Conservation (phyloP, 2,329 filamentous ascomycete genomes). For the Laburnicola sp. region DNA sequence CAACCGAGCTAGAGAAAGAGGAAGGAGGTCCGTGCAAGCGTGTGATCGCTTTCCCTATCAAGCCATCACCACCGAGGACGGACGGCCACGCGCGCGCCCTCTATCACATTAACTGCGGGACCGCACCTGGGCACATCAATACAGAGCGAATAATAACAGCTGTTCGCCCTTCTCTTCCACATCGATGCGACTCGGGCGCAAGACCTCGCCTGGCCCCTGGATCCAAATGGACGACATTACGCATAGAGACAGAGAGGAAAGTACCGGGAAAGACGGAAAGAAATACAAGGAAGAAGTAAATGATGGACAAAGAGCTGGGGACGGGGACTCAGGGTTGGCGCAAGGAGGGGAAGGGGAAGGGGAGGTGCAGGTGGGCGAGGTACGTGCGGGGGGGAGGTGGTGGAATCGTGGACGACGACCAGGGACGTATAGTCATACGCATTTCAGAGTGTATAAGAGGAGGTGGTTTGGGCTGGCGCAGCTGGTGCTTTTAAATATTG, state of each 20-base stretch:
- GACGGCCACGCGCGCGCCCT: not conserved
- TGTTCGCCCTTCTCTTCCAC: not conserved
- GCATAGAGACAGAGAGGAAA: slow-evolving; percentile 15
- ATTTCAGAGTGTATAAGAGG: slow-evolving; percentile 70
- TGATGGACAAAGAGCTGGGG: no score
- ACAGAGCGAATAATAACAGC: no score
- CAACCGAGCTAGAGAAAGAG: slow-evolving; percentile 1
- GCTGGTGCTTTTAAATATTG: slow-evolving; percentile 83
- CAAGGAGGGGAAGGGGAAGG: slow-evolving; percentile 9
- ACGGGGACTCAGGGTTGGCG: not conserved
- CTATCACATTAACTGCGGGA: slow-evolving; percentile 6
- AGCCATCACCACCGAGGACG: not conserved
- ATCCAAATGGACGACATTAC: slow-evolving; percentile 27
- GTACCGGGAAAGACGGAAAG: no score
- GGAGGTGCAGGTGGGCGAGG: slow-evolving; percentile 1
- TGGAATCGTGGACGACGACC: slow-evolving; percentile 11
- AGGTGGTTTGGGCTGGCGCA: slow-evolving; percentile 87
- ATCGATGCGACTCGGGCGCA: not conserved
- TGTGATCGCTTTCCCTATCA: slow-evolving; percentile 8
- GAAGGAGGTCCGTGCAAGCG: slow-evolving; percentile 2
- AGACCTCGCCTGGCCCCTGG: slow-evolving; percentile 14
- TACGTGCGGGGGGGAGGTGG: slow-evolving; percentile 3
- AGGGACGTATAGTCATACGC: slow-evolving; percentile 33
- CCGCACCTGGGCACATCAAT: no score
- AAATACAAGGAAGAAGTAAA: no score